A percentile compares a stretch with the other conserved stretches of the same genome.
Evolutionary conservation across 2,329 filamentous ascomycete genomes (phyloP).

Genomic region (Cladosporium oxysporum): DNA sequence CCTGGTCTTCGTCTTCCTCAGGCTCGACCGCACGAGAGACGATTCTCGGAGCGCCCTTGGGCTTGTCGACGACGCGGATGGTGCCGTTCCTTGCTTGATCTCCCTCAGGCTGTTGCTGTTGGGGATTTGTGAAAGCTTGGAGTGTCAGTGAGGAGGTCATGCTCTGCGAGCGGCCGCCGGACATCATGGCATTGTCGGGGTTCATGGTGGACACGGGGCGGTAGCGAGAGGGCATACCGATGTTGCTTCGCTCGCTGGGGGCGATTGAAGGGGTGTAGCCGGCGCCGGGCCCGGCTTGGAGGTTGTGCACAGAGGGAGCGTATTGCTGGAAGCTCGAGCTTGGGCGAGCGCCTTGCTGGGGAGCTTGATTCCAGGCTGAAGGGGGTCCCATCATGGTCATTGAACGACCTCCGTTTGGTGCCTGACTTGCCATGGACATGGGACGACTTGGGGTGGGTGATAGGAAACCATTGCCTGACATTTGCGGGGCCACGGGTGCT

Average conservation of each 20-base stretch:
- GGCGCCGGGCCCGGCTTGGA: constrained; percentile 41
- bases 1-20: constrained; percentile 41
- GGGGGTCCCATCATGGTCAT: constrained; percentile 81
- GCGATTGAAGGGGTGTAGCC: constrained; percentile 89
- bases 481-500: constrained; percentile 17
- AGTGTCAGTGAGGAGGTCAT: constrained; percentile 37
- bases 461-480: constrained; percentile 20
- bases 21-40: constrained; percentile 26
- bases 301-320: constrained; percentile 40
- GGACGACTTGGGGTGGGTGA: constrained; percentile 26
- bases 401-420: constrained; percentile 53
- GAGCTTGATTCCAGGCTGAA: constrained; percentile 32
- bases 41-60: constrained; percentile 36
- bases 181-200: constrained; percentile 21
- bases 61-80: constrained; percentile 41
- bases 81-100: constrained; percentile 30
- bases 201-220: constrained; percentile 69
- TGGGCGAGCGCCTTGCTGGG: constrained; percentile 40
- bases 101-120: neutral
- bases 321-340: constrained; percentile 36
- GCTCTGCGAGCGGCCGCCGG: constrained; percentile 41
- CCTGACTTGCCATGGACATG: constrained; percentile 50
- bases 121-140: constrained; percentile 31
- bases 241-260: constrained; percentile 90
- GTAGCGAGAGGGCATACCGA: constrained; percentile 87